Base-by-base conservation (phyloP, 2,329 filamentous ascomycete species). In the Ascosphaera aggregata region DNA sequence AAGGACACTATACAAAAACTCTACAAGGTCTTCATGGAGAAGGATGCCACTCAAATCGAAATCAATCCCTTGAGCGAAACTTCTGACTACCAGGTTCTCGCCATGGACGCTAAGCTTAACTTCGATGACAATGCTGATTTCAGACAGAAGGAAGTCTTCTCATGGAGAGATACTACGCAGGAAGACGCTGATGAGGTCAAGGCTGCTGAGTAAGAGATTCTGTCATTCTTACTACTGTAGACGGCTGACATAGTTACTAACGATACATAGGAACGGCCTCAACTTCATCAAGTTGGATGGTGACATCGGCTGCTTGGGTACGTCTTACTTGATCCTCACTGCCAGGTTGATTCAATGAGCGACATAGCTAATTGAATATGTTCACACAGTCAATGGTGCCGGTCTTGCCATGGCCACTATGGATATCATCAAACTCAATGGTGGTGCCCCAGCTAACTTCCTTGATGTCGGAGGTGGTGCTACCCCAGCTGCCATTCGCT, bases 261-360 rank as follows among this genome's bases (percentile, higher is more conserved):
- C 24, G 15, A 18, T 9, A 37, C 11, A 18, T 42, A 64, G 61
- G 43, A 53, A 65, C 49, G 82, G 82, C 53, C 74, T 98, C 49
- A 98, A 98, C 75, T 98, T 98, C 68, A 98, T 98, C 72, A 98
- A 98, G 74, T 78, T 98, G 44, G 89, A 95, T 57, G 89, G 89
- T 58, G 89, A 98, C 59, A 98, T 98, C 58, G 89, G 89, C 63
- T 98, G 89, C 69, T 71, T 95, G 43, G 60, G 59, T 61, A 32
- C 13, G 19, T 27, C 19, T 9, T 15, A 34, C n/a, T n/a, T n/a
- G n/a, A 41, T 43, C 37, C 37, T 43, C 27, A 37, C 15, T 40
- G 11, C 35, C 9, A 11, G 24, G n/a, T 13, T 11, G 22, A 18
- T 22, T 18, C 18, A 18, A 7, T 11, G 11, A 27, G 5, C 11